Conservation (phyloP, 2,329 filamentous ascomycete species). For the Aspergillus brasiliensis region DNA sequence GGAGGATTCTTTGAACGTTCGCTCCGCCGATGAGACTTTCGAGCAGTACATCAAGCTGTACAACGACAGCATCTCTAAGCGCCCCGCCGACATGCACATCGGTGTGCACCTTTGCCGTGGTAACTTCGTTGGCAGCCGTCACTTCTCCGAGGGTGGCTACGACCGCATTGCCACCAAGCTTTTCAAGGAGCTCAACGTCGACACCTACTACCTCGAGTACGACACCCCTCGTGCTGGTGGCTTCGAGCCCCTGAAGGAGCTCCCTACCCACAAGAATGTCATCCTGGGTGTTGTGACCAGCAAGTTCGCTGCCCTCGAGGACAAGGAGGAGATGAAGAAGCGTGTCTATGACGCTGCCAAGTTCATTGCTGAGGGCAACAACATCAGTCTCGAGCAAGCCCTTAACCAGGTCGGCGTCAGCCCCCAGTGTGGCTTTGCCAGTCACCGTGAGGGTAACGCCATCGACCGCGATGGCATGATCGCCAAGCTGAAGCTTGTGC, state of each 20-base stretch:
- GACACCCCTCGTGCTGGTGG: constrained; percentile 66
- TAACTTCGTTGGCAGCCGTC: constrained; percentile 67
- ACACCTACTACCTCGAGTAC: constrained; percentile 72
- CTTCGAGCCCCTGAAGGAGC: constrained; percentile 64
- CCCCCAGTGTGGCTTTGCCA: constrained; percentile 74
- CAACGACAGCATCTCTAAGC: constrained; percentile 67
- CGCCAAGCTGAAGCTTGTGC: constrained; percentile 70
- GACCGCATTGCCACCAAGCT: constrained; percentile 68
- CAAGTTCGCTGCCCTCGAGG: constrained; percentile 64
- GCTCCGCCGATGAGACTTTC: constrained; percentile 69
- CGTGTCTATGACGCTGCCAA: constrained; percentile 64
- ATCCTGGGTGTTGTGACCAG: constrained; percentile 66
- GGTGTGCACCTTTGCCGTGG: constrained; percentile 72
- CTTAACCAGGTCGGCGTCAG: constrained; percentile 68
- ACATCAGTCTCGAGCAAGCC: constrained; percentile 66
- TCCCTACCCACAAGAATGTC: constrained; percentile 64
- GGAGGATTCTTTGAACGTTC: constrained; percentile 67
- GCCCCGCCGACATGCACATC: constrained; percentile 71
- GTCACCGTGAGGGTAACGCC: constrained; percentile 72
- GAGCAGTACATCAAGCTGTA: constrained; percentile 76
- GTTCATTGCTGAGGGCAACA: constrained; percentile 68
- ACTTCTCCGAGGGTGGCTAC: constrained; percentile 68
- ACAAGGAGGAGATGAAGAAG: constrained; percentile 64
- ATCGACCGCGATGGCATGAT: constrained; percentile 70
- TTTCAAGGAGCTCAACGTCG: constrained; percentile 63